A percentile compares a stretch with the other conserved stretches of the same genome.
Conservation (phyloP, 805 yeast species). For the Sugiyamaella qingdaonensis region DNA sequence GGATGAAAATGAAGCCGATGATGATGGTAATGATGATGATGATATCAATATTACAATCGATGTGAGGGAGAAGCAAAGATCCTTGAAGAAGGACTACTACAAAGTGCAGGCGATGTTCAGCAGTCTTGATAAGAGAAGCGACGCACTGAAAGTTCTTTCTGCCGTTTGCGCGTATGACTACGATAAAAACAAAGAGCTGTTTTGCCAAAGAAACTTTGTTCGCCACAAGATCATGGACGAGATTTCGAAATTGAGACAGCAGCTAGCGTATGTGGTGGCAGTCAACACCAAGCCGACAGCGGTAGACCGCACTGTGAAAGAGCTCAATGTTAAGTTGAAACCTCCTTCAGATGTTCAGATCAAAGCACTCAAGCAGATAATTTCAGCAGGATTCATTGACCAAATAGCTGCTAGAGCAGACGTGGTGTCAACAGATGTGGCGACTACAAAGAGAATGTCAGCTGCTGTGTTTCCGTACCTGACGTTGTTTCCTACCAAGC, state of each 20-base stretch:
- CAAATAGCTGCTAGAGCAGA: slow-evolving; percentile 86
- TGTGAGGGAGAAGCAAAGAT: slow-evolving; percentile 39
- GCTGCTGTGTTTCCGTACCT: slow-evolving; percentile 51
- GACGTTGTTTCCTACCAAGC: slow-evolving; percentile 43
- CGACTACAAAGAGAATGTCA: slow-evolving; percentile 52
- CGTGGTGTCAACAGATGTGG: slow-evolving; percentile 56
- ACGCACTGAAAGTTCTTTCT: slow-evolving; percentile 67
- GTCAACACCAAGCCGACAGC: slow-evolving; percentile 39
- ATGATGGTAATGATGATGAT: slow-evolving; percentile 32
- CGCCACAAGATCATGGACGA: slow-evolving; percentile 83
- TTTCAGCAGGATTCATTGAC: slow-evolving; percentile 89
- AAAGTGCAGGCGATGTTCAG: slow-evolving; percentile 59
- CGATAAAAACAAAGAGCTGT: slow-evolving; percentile 41
- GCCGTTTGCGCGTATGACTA: slow-evolving; percentile 88
- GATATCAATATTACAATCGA: slow-evolving; percentile 21
- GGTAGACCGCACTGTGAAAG: slow-evolving; percentile 45
- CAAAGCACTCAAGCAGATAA: slow-evolving; percentile 80
- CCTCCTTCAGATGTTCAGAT: slow-evolving; percentile 69
- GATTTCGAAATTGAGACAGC: slow-evolving; percentile 73
- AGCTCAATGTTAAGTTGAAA: slow-evolving; percentile 47
- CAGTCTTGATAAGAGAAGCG: slow-evolving; percentile 68
- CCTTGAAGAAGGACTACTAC: slow-evolving; percentile 48
- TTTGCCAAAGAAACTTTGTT: slow-evolving; percentile 59
- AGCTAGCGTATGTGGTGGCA: slow-evolving; percentile 70
- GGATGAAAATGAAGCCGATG: slow-evolving; percentile 19